Evolutionary conservation across 176 grass and related monocot species (phyloP), one percentile per base, ranked within the genome.

Genomic region (Guadua angustifolia): DNA sequence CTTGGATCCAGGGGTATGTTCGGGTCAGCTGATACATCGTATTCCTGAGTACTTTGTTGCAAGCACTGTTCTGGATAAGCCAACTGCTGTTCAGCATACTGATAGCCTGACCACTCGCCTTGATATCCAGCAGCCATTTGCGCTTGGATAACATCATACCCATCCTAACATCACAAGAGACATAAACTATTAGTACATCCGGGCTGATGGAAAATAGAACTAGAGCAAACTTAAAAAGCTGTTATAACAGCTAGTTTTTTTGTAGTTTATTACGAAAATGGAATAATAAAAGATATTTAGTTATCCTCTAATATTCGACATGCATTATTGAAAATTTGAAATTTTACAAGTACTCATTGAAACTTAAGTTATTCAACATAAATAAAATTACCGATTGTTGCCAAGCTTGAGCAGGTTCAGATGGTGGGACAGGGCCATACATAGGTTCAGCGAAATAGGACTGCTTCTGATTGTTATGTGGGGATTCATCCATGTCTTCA

Each of bases 401-500:
- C 96, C 93, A 98, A 70, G 80, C 66, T 70, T 98, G 87, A 81
- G 91, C 79, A 74, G 85, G 77, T 78, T 95, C 91, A 86, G 95
- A 94, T 73, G 95, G 92, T 77, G 79, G 91, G 3, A 92, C 63
- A 51, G 93, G 96, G 18, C 96, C 96, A 92, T 99, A 99, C 67
- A 94, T 66, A 66, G 96, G 93, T 84, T 98, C 91, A 24, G 65
- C 79, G 79, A 98, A 98, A 93, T 98, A 92, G 44, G 91, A 81
- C 44, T 94, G 91, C 71, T 84, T 91, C 83, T 95, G 80, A 52
- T 86, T 85, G 44, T 82, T 77, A 65, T 9, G 87, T 77, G 91
- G 89, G 38, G 89, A 98, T 74, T 89, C 91, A 36, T 95, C 93
- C 93, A 95, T 98, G 79, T 95, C 96, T 56, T 95, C 95, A 26